Evolutionary conservation across 2,329 filamentous ascomycete genomes (phyloP).

Genomic region (Thielaviopsis ethacetica): DNA sequence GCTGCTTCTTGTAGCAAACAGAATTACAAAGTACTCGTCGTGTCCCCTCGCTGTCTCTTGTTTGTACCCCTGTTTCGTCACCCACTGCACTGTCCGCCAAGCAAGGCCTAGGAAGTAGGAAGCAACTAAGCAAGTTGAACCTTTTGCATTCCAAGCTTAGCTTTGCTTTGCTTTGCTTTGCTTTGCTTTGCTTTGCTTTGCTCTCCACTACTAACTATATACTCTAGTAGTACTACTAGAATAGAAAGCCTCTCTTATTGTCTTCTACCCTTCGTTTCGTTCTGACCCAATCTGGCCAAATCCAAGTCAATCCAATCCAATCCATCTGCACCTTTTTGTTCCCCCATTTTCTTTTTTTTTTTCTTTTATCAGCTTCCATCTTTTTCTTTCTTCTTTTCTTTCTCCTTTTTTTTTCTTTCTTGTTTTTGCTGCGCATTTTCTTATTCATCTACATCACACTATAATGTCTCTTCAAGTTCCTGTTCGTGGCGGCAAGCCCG

Average conservation of each 20-base stretch:
- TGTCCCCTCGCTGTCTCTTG: no score
- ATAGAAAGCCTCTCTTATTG: background rate
- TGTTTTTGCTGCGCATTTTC: background rate
- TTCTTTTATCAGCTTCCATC: constrained; percentile 1
- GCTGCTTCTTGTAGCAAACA: no score
- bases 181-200: no score
- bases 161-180: no score
- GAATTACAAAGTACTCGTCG: no score
- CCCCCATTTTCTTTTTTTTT: background rate
- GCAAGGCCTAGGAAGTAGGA: background rate
- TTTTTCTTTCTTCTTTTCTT: background rate
- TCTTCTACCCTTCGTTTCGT: background rate
- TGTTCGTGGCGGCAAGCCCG: constrained; percentile 29
- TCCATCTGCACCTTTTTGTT: background rate
- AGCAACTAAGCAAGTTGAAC: no score
- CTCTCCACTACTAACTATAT: no score
- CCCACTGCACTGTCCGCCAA: constrained; percentile 1
- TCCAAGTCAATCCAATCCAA: background rate
- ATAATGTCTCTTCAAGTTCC: constrained; percentile 28
- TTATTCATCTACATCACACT: background rate
- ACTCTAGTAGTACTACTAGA: no score
- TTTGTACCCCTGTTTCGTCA: constrained; percentile 1
- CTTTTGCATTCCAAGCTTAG: no score
- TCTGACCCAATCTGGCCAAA: background rate
- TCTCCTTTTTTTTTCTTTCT: constrained; percentile 2